Conservation (phyloP, 192 early-diverging fungal genomes). For the Backusella tuberculispora region DNA sequence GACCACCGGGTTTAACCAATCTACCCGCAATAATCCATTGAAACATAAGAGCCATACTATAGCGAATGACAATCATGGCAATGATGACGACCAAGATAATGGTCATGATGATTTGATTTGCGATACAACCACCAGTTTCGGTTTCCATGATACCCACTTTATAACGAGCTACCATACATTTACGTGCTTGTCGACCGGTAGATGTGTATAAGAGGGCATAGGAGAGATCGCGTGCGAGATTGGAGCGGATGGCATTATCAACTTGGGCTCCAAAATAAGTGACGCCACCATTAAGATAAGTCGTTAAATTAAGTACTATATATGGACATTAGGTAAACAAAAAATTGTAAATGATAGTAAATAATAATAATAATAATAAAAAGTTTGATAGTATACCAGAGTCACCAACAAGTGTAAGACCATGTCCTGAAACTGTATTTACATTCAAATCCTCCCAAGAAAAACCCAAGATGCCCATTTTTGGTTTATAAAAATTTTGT, state of each 20-base stretch:
- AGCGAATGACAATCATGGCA: conserved; percentile 61
- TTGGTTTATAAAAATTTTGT: neutral
- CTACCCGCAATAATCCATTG: conserved; percentile 62
- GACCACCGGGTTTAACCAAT: conserved; percentile 51
- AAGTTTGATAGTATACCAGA: too few relatives aligned
- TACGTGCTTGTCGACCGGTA: conserved; percentile 32
- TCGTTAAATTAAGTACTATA: conserved; percentile 43
- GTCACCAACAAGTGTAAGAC: conserved; percentile 29
- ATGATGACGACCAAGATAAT: conserved; percentile 61
- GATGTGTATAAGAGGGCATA: conserved; percentile 29
- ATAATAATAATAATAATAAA: too few relatives aligned
- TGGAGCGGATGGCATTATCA: conserved; percentile 8
- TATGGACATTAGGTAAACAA: neutral
- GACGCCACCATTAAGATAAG: conserved; percentile 22
- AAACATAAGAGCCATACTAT: conserved; percentile 65
- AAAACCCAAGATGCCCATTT: conserved; percentile 22
- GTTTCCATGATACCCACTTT: conserved; percentile 58
- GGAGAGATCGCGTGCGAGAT: conserved; percentile 31
- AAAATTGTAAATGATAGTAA: conserved; percentile 10
- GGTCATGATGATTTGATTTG: conserved; percentile 58
- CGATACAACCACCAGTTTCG: conserved; percentile 64
- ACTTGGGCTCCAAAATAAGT: conserved; percentile 25
- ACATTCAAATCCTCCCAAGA: conserved; percentile 38
- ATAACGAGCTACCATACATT: conserved; percentile 53
- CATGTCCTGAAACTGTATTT: conserved; percentile 7